Conservation (phyloP, 2,329 filamentous ascomycete genomes). For the Colletotrichum navitas region DNA sequence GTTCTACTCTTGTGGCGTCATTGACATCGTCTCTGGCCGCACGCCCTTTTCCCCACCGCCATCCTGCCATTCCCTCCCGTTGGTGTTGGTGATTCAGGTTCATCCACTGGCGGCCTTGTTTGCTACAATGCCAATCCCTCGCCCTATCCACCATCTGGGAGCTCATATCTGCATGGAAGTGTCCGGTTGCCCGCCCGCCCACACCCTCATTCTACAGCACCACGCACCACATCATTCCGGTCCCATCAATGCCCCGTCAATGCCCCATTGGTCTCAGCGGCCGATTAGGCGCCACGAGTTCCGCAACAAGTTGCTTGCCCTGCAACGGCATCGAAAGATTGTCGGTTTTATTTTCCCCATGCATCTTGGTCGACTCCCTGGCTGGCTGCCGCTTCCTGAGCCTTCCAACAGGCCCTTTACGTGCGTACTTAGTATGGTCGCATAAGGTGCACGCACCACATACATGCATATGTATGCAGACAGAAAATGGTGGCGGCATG, state of each 20-base stretch:
- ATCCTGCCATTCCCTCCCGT: constrained; percentile 7
- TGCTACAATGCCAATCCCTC: constrained; percentile 19
- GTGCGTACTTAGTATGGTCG: constrained; percentile 15
- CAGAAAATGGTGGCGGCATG: constrained; percentile 6
- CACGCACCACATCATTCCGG: constrained; percentile 20
- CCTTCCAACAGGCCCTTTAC: constrained; percentile 22
- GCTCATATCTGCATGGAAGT: constrained; percentile 31
- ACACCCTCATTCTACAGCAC: constrained; percentile 11
- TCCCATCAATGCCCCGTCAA: constrained; percentile 23
- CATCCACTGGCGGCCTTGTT: constrained; percentile 27
- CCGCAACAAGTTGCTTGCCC: constrained; percentile 12
- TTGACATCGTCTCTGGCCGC: constrained; percentile 23
- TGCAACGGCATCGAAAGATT: not conserved
- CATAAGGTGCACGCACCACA: constrained; percentile 16
- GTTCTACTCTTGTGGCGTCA: constrained; percentile 13
- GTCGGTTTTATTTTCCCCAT: not conserved
- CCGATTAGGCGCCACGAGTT: constrained; percentile 15
- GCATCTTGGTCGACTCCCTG: constrained; percentile 18
- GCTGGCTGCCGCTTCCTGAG: constrained; percentile 13
- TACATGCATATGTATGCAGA: constrained; percentile 16
- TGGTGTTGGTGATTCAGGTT: constrained; percentile 32
- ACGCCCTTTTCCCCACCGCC: constrained; percentile 22
- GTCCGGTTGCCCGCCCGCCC: not conserved
- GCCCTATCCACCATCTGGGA: constrained; percentile 11
- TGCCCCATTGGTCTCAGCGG: not conserved